Percentiles rank a stretch among this genome's conserved stretches.
These are phyloP conservation scores for Cyclostephanos tholiformis DNA, from an alignment of 108 stramenopile species.

Conservation along the genomic window DNA sequence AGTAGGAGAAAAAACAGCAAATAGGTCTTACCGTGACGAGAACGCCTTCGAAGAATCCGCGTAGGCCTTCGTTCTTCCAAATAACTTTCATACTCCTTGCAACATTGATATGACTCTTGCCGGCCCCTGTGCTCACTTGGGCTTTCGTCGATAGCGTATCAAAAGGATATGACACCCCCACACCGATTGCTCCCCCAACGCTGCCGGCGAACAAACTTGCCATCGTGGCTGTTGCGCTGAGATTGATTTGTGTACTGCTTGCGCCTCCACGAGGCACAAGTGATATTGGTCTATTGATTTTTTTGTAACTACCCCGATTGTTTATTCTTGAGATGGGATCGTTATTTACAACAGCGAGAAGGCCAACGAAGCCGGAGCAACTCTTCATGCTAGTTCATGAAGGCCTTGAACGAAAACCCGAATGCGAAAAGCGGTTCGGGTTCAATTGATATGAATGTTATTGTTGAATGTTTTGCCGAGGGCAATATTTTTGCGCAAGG, in stretches of 20 bases:
- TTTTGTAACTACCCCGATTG: neutral
- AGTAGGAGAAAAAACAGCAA: neutral
- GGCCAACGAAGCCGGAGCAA: slow-evolving; percentile 32
- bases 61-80: slow-evolving; percentile 43
- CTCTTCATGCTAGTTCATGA: slow-evolving; percentile 29
- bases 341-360: slow-evolving; percentile 28
- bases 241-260: slow-evolving; percentile 27
- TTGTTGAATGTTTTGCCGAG: neutral
- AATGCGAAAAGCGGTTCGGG: neutral
- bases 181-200: slow-evolving; percentile 63
- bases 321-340: slow-evolving; percentile 12
- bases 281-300: slow-evolving; percentile 10
- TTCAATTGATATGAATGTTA: neutral
- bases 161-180: slow-evolving; percentile 58
- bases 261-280: slow-evolving; percentile 22
- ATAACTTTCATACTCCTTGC: slow-evolving; percentile 32
- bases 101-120: slow-evolving; percentile 16
- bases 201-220: slow-evolving; percentile 52
- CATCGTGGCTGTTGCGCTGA: slow-evolving; percentile 19
- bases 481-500: neutral
- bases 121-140: slow-evolving; percentile 45
- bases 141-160: slow-evolving; percentile 60
- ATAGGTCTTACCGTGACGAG: slow-evolving; percentile 33
- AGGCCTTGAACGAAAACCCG: neutral
- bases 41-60: slow-evolving; percentile 69